Evolutionary conservation across 2,329 filamentous ascomycete genomes (phyloP).

Genomic region (Fusarium sp.): DNA sequence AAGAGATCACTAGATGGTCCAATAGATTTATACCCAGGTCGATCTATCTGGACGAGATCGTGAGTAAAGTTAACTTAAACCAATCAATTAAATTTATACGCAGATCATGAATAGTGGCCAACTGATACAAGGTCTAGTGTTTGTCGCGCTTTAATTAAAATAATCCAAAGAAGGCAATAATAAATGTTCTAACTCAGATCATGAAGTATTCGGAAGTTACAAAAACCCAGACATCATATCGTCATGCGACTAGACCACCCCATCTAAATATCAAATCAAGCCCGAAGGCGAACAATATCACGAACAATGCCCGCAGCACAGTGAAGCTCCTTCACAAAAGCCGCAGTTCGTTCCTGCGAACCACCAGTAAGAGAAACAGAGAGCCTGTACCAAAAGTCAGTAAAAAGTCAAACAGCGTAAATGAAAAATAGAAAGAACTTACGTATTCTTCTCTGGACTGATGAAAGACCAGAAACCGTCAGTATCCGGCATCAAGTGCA

Average conservation of each 20-base stretch:
- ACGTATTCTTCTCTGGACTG: neutral
- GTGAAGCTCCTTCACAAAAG: slow-evolving; percentile 1
- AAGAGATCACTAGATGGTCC: neutral
- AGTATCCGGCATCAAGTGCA: slow-evolving; percentile 3
- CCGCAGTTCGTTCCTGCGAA: neutral
- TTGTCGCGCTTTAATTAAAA: too few relatives aligned
- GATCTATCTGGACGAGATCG: too few relatives aligned
- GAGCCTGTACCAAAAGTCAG: neutral
- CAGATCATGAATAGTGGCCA: too few relatives aligned
- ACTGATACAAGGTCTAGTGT: too few relatives aligned
- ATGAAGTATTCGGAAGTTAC: too few relatives aligned
- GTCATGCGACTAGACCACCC: neutral
- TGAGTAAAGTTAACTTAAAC: too few relatives aligned
- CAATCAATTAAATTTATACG: neutral
- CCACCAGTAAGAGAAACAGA: slow-evolving; percentile 1
- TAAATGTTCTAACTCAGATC: too few relatives aligned
- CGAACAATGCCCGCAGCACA: neutral
- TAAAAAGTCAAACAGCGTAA: neutral
- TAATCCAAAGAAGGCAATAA: too few relatives aligned
- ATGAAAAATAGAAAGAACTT: neutral
- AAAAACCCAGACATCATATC: neutral
- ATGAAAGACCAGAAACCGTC: slow-evolving; percentile 5
- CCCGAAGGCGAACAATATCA: neutral
- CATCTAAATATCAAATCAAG: neutral
- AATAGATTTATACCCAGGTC: neutral